Base-by-base conservation (phyloP, 1,284 basidiomycete genomes). In the Microbotryum scabiosae region DNA sequence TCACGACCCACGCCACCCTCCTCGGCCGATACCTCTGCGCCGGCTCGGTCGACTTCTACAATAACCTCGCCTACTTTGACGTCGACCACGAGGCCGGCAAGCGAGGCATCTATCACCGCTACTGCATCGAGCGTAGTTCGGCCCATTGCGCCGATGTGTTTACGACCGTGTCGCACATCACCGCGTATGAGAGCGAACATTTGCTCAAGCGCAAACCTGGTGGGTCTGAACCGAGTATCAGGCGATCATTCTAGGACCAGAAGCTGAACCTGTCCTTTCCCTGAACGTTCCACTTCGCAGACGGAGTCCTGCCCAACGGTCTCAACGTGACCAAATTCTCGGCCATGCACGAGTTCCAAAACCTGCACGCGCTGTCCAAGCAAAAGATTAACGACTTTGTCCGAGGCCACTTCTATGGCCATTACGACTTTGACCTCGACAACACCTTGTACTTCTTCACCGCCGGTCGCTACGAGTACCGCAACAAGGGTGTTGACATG, bases 401-500 rank as follows among this genome's bases (percentile, higher is more conserved):
- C 59, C 84, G 91, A 59, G 94, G 94, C 16, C 94, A 98, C 76
- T 98, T 98, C 78, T 98, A 97, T 75, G 93, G 94, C 12, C 88
- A 96, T 75, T 93, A 90, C 76, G 69, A 71, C 52, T 71, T 70
- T 47, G 68, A 72, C 55, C 62, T 77, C n/a, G 91, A 97, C 50
- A 94, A 97, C 76, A 97, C 93, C 43, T 81, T 98, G 64, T 98
- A 98, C 79, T 85, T 97, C 82, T 98, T 98, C 79, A 97, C 91
- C 18, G 94, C 94, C n/a, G 94, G 94, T 52, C 84, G 94, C 54
- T 98, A 98, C 77, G 94, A 98, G 77, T 97, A 96, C 77, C 83
- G 94, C 51, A 98, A 98, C 81, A 98, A 98, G 80, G 94, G 94
- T 70, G 91, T 97, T 49, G 94, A 98, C 76, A 96, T 98, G 92